These are phyloP conservation scores for Cyclanthera cordifolia DNA, from an alignment of 306 rosid species.

Conservation along the genomic window DNA sequence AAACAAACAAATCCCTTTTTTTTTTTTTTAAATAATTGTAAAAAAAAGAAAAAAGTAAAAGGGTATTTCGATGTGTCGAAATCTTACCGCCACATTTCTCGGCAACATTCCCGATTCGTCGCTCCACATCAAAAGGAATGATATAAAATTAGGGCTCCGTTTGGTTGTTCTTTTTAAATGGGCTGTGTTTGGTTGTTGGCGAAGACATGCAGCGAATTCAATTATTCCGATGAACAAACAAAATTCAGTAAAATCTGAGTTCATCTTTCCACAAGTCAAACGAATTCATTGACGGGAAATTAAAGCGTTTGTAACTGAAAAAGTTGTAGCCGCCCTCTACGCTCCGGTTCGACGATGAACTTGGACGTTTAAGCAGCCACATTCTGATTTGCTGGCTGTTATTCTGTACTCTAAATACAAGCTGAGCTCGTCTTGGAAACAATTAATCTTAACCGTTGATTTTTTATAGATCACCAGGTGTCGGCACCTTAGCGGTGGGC, in stretches of 20 bases:
- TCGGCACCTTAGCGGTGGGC: neutral
- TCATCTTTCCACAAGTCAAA: constrained; percentile 4
- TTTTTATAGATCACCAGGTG: neutral
- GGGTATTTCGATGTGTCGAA: neutral
- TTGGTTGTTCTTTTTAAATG: neutral
- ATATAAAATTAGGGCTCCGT: neutral
- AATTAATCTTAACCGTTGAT: neutral
- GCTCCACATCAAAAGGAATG: neutral
- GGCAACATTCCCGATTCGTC: neutral
- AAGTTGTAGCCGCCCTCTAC: neutral
- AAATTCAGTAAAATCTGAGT: neutral
- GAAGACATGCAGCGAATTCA: neutral
- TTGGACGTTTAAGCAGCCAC: neutral
- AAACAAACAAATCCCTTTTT: neutral
- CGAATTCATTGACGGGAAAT: neutral
- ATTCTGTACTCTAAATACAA: neutral
- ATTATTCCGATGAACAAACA: neutral
- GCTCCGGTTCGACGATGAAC: neutral
- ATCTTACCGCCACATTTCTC: constrained; percentile 3
- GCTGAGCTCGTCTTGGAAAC: neutral
- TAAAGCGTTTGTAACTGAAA: neutral
- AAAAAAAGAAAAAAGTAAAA: neutral
- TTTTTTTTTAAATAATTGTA: no score
- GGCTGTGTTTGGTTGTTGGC: neutral
- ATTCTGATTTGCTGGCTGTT: neutral